A percentile compares a stretch with the other conserved stretches of the same genome.
Evolutionary conservation across 805 yeast species (phyloP).

Genomic region (Candida oleophila): DNA sequence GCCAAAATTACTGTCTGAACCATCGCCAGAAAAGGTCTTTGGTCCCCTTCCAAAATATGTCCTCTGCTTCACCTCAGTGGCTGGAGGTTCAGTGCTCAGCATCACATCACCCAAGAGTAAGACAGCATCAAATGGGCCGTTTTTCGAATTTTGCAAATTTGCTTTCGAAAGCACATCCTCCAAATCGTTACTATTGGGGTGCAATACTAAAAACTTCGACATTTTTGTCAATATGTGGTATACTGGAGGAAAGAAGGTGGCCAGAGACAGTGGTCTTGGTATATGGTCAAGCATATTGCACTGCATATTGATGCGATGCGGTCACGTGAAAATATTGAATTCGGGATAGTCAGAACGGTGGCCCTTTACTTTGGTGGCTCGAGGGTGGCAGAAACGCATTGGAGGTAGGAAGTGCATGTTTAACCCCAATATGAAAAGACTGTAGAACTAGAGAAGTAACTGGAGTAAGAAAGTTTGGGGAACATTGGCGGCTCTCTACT

Average conservation of each 20-base stretch:
- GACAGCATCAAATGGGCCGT: slow-evolving; percentile 65
- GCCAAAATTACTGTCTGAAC: slow-evolving; percentile 9
- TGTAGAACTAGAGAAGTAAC: too few relatives aligned
- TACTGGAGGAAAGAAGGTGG: background rate
- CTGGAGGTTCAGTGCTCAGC: slow-evolving; percentile 15
- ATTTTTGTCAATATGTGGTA: background rate
- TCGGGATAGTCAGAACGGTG: too few relatives aligned
- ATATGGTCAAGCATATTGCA: too few relatives aligned
- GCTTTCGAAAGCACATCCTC: slow-evolving; percentile 46
- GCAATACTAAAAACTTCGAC: slow-evolving; percentile 41
- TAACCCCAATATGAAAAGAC: too few relatives aligned
- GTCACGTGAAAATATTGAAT: too few relatives aligned
- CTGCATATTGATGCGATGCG: too few relatives aligned
- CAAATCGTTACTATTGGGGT: slow-evolving; percentile 43
- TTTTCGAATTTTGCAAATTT: slow-evolving; percentile 50
- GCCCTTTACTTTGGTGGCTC: too few relatives aligned
- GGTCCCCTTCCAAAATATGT: slow-evolving; percentile 25
- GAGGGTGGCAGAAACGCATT: too few relatives aligned
- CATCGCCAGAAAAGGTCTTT: slow-evolving; percentile 6
- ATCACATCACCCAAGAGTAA: slow-evolving; percentile 51
- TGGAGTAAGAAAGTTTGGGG: too few relatives aligned
- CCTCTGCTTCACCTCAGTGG: slow-evolving; percentile 17
- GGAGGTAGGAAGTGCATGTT: too few relatives aligned
- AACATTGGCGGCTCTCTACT: too few relatives aligned
- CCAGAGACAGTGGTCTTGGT: too few relatives aligned